Evolutionary conservation across 2,329 filamentous ascomycete genomes (phyloP).

Genomic region (Ilyonectria destructans): DNA sequence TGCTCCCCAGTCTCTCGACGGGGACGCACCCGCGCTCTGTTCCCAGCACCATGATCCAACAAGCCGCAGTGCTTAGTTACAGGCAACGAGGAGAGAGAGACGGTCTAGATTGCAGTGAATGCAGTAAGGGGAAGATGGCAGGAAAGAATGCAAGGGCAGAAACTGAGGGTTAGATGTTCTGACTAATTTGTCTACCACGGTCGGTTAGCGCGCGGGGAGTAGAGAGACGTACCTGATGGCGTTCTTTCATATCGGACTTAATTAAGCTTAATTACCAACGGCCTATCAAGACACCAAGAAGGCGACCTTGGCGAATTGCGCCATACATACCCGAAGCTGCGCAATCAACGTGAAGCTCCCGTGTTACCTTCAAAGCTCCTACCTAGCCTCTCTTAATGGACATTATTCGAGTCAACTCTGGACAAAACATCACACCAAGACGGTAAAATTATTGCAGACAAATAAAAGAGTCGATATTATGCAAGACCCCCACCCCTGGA

Average conservation of each 20-base stretch:
- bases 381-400: neutral
- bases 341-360: neutral
- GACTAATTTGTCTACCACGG: no score
- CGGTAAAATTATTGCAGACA: neutral
- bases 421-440: neutral
- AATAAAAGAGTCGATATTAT: neutral
- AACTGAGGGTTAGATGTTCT: no score
- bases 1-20: conserved; percentile 26
- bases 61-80: neutral
- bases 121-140: neutral
- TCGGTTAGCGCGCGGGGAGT: neutral
- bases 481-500: neutral
- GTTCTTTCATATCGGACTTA: neutral
- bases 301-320: no score
- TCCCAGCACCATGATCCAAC: neutral
- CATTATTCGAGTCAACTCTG: no score
- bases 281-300: neutral
- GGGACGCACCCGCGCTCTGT: conserved; percentile 25
- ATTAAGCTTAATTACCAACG: conserved; percentile 2
- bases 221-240: neutral
- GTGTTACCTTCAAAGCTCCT: neutral
- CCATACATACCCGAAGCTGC: neutral
- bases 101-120: neutral
- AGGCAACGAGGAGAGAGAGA: neutral
- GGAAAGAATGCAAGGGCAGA: neutral